phyloP scores from a whole-genome alignment of 768 basidiomycete species.

The Albatrellus ellisii region DNA sequence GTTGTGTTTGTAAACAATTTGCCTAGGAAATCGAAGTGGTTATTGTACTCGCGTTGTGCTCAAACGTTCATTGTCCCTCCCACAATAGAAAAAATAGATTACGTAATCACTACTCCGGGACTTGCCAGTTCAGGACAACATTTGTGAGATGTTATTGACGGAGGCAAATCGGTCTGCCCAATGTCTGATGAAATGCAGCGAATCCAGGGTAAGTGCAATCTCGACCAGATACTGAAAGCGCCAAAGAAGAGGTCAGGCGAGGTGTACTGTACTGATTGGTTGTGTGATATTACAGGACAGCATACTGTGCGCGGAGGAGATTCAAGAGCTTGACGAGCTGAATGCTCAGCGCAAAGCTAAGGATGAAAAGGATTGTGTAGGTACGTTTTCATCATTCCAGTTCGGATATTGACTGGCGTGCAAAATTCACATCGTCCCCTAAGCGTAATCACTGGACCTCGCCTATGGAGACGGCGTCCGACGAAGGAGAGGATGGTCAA shows the following conservation, averaged over 20 bases:
- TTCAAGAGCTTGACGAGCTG: constrained; percentile 67
- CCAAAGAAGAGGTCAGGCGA: constrained; percentile 32
- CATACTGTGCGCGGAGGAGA: constrained; percentile 68
- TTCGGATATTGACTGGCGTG: constrained; percentile 8
- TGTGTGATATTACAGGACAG: constrained; percentile 36
- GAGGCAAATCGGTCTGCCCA: constrained; percentile 74
- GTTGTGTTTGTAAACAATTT: too few species aligned
- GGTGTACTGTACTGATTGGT: constrained; percentile 1
- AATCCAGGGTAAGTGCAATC: constrained; percentile 51
- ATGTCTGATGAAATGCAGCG: constrained; percentile 74
- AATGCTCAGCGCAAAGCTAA: constrained; percentile 82
- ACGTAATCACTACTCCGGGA: too few species aligned
- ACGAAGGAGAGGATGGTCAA: constrained; percentile 65
- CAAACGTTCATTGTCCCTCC: too few species aligned
- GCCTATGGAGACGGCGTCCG: constrained; percentile 74
- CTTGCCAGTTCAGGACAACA: too few species aligned
- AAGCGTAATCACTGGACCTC: constrained; percentile 65
- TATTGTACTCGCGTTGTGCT: too few species aligned
- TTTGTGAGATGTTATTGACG: constrained; percentile 83
- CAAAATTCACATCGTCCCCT: constrained; percentile 34
- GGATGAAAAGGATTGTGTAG: constrained; percentile 75
- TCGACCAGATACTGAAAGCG: constrained; percentile 63
- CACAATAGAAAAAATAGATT: too few species aligned
- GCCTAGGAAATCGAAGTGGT: too few species aligned
- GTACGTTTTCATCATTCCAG: constrained; percentile 14